These are phyloP conservation scores for Penicillium griseofulvum DNA, from an alignment of 2,329 filamentous ascomycete species.

Conservation along the genomic window DNA sequence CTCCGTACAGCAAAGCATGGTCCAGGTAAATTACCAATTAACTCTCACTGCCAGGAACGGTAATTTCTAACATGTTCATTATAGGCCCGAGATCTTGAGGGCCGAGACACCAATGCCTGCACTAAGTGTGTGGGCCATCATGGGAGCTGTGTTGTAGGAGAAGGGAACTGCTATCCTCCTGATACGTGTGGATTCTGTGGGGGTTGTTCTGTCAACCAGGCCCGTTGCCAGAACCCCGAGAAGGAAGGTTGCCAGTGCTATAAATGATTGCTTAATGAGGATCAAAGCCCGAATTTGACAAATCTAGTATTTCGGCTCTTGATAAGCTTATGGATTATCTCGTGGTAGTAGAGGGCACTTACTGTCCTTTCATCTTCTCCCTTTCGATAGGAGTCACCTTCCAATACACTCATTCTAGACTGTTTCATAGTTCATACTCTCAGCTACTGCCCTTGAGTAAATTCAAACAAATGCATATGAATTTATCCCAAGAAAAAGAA, in stretches of 20 bases:
- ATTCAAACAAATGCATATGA: too few species aligned
- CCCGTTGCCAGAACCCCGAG: slow-evolving; percentile 1
- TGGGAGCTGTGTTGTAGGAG: slow-evolving; percentile 3
- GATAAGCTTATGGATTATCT: too few species aligned
- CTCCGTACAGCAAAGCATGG: neutral
- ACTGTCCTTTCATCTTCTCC: neutral
- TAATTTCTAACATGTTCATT: neutral
- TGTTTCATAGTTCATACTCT: neutral
- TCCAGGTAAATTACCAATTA: neutral
- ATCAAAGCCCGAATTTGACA: too few species aligned
- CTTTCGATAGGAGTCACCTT: neutral
- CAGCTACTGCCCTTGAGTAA: too few species aligned
- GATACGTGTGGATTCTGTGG: slow-evolving; percentile 4
- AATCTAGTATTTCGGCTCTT: neutral
- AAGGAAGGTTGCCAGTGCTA: slow-evolving; percentile 6
- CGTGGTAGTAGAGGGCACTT: neutral
- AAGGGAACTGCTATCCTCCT: slow-evolving; percentile 2
- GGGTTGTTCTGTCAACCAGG: neutral
- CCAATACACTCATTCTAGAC: neutral
- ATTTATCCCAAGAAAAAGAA: neutral
- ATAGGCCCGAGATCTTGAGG: neutral
- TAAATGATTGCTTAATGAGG: neutral
- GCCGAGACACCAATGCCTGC: neutral
- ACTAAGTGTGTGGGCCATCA: slow-evolving; percentile 4
- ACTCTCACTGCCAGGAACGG: too few species aligned